These are phyloP conservation scores for Xylaria longipes DNA, from an alignment of 495 filamentous ascomycete species.

Conservation along the genomic window DNA sequence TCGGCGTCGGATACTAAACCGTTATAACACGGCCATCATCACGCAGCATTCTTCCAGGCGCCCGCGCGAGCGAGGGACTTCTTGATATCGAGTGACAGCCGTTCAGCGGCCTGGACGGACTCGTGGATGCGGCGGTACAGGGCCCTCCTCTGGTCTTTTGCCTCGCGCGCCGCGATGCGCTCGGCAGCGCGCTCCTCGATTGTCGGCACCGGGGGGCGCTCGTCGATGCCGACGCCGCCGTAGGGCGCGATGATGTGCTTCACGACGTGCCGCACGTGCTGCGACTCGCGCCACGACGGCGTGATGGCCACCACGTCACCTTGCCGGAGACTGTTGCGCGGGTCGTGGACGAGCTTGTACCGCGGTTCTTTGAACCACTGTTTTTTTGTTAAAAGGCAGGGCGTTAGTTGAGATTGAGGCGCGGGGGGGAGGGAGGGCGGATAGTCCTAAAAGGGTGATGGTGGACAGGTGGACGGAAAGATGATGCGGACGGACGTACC, in stretches of 20 bases:
- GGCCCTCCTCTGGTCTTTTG: conserved; percentile 57
- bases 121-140: background rate
- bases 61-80: conserved; percentile 22
- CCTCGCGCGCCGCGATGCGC: conserved; percentile 53
- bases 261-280: conserved; percentile 76
- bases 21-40: background rate
- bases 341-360: conserved; percentile 74
- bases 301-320: conserved; percentile 85
- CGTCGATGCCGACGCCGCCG: conserved; percentile 66
- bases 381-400: background rate
- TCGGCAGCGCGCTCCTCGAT: conserved; percentile 64
- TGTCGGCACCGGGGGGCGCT: conserved; percentile 68
- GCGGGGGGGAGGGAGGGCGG: no score
- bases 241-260: conserved; percentile 79
- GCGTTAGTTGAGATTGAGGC: conserved; percentile 12
- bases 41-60: background rate
- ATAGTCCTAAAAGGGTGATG: no score
- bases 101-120: conserved; percentile 20
- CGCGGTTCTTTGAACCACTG: conserved; percentile 57
- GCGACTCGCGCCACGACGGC: conserved; percentile 67
- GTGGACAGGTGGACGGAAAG: background rate
- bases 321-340: conserved; percentile 69
- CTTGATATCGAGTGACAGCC: conserved; percentile 23
- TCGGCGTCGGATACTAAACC: background rate
- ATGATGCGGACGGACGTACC: conserved; percentile 30